A percentile compares a stretch with the other conserved stretches of the same genome.
These are phyloP conservation scores for Rosa chinensis DNA, from an alignment of 306 rosid species.

Conservation along the genomic window DNA sequence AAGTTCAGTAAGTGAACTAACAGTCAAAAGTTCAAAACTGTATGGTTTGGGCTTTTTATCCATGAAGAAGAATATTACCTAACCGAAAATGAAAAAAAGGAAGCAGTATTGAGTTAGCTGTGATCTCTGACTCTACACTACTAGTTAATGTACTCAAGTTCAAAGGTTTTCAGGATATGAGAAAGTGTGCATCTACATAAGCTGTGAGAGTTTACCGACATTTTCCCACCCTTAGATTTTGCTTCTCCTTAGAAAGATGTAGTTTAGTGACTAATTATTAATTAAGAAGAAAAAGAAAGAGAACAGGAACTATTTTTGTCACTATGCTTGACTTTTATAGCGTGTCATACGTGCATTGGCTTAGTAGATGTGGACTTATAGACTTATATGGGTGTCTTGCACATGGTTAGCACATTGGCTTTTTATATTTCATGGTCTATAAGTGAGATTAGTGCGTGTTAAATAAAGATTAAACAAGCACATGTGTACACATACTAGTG, in stretches of 20 bases:
- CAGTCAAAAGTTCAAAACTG: conserved; percentile 4
- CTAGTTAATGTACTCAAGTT: not conserved
- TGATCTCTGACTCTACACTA: not conserved
- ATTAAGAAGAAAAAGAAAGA: not conserved
- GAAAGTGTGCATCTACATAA: not conserved
- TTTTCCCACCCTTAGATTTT: not conserved
- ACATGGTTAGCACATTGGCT: conserved; percentile 6
- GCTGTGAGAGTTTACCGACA: not conserved
- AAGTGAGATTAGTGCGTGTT: conserved; percentile 7
- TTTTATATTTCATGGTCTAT: not conserved
- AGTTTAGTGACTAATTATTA: not conserved
- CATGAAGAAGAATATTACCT: not conserved
- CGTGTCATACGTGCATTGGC: not conserved
- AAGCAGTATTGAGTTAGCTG: not conserved
- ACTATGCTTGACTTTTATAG: conserved; percentile 6
- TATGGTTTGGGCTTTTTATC: not conserved
- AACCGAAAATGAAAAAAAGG: not conserved
- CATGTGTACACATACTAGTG: conserved; percentile 3
- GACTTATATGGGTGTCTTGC: not conserved
- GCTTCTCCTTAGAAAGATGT: not conserved
- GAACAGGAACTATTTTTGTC: not conserved
- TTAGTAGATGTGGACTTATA: not conserved
- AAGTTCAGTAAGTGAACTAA: not conserved
- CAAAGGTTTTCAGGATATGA: not conserved
- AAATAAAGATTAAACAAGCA: not conserved